Base-by-base conservation (phyloP, 2,329 filamentous ascomycete genomes). In the Lojkania enalia region DNA sequence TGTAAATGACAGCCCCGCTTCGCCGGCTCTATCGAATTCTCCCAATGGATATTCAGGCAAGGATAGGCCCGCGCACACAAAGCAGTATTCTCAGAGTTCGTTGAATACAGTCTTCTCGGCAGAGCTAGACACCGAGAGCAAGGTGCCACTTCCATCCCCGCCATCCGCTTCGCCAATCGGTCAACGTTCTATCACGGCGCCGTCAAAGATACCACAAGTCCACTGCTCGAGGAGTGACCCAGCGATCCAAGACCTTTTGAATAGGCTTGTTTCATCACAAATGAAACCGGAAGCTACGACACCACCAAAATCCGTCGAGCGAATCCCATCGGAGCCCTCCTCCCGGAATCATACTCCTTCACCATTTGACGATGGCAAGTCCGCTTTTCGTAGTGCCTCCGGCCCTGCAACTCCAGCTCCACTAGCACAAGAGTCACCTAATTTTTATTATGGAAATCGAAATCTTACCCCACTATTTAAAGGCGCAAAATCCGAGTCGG, bases 51-150 rank as follows among this genome's bases (percentile, higher is more conserved):
- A 21, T 30, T 64, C 69, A 14, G 63, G 14, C n/a, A 48, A 48
- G 40, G 38, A 29, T 27, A 49, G 55, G 36, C 56, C 58, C 16
- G 57, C 67, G 39, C 70, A 72, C 35, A 67, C 68, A 35, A 72
- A 71, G 33, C 68, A 73, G 20, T 69, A 71, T 25, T 71, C 73
- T 29, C 76, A 77, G 46, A 72, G 67, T 31, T 71, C 75, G 2
- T 68, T 77, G 20, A 76, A 77, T 39, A 79, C 78, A 18, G 78
- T 88, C 20, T 87, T 90, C 48, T 68, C 82, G 5, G 78, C 84
- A 50, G 89, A 95, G 61, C 73, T 90, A 35, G 83, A 74, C n/a
- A 70, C 68, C 30, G 55, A 58, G 20, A 52, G 38, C 44, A 56
- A 48, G 35, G 44, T 43, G 23, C 36, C 50, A 5, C 57, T 53